Conservation (phyloP, 352 stramenopile species). For the Phytopythium oedochilum region DNA sequence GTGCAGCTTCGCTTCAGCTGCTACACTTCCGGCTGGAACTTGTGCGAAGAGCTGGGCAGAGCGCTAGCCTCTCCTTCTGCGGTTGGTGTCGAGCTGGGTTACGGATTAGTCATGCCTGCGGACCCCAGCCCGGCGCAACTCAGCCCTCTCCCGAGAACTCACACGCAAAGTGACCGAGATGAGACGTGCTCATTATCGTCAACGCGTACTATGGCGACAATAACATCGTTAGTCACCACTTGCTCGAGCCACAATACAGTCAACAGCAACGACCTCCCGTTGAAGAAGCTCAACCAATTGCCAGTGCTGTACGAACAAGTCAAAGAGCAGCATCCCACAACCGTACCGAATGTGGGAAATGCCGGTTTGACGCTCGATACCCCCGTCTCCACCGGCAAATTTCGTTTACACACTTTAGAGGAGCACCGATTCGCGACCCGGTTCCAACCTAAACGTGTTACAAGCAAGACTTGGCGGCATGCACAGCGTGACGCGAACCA, state of each 20-base stretch:
- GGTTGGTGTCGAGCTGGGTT: conserved; percentile 11
- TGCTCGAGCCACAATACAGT: neutral
- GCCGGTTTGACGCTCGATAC: neutral
- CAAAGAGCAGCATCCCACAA: neutral
- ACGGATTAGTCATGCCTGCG: neutral
- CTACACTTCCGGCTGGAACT: conserved; percentile 44
- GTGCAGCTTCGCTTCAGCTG: conserved; percentile 32
- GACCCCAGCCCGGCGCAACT: neutral
- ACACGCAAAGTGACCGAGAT: neutral
- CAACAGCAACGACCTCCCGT: neutral
- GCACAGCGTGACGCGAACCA: conserved; percentile 19
- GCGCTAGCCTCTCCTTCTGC: conserved; percentile 14
- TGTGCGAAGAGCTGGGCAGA: conserved; percentile 23
- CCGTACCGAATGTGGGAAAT: neutral
- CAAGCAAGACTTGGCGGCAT: conserved; percentile 29
- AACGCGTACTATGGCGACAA: conserved; percentile 8
- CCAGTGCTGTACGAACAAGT: neutral
- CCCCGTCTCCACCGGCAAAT: neutral
- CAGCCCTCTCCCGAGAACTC: neutral
- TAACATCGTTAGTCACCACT: conserved; percentile 4
- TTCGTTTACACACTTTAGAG: conserved; percentile 46
- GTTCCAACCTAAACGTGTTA: conserved; percentile 45
- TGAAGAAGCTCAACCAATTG: neutral
- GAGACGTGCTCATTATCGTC: conserved; percentile 17
- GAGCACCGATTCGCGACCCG: conserved; percentile 49